Evolutionary conservation across 768 basidiomycete species (phyloP).

Genomic region (Glaciozyma antarctica): DNA sequence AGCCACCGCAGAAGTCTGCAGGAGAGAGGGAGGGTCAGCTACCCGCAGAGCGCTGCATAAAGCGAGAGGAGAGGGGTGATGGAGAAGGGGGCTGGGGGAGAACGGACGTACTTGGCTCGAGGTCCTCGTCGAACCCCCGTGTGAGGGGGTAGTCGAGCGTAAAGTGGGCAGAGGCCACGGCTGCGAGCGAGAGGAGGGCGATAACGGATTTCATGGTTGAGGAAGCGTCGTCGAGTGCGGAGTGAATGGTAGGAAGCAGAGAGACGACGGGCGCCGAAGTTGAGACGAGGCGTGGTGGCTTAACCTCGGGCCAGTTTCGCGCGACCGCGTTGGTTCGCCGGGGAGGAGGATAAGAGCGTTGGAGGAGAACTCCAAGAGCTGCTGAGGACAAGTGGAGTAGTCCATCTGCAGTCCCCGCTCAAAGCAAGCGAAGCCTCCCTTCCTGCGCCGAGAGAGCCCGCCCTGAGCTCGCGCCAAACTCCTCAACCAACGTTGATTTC

Average conservation of each 20-base stretch:
- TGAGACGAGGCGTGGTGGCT: no score
- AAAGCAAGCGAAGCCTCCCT: no score
- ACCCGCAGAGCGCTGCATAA: background rate
- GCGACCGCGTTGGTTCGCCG: no score
- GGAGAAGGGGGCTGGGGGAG: background rate
- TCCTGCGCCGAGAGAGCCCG: no score
- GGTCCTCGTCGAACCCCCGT: conserved; percentile 58
- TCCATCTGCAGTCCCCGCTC: no score
- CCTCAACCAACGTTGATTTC: no score
- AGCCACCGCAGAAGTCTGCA: conserved; percentile 51
- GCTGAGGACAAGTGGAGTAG: no score
- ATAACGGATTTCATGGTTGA: conserved; percentile 41
- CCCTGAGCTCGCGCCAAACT: no score
- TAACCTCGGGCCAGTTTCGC: background rate
- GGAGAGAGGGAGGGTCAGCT: background rate
- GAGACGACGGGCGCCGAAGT: no score
- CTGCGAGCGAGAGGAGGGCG: conserved; percentile 42
- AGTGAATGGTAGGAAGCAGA: background rate
- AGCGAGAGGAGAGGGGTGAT: background rate
- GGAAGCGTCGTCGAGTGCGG: background rate
- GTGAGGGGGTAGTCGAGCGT: conserved; percentile 65
- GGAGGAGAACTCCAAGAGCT: no score
- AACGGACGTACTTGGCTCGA: conserved; percentile 51
- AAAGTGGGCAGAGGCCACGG: conserved; percentile 61
- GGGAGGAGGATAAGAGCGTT: no score